Base-by-base conservation (phyloP, 805 yeast genomes). In the Blastobotrys muscicola region DNA sequence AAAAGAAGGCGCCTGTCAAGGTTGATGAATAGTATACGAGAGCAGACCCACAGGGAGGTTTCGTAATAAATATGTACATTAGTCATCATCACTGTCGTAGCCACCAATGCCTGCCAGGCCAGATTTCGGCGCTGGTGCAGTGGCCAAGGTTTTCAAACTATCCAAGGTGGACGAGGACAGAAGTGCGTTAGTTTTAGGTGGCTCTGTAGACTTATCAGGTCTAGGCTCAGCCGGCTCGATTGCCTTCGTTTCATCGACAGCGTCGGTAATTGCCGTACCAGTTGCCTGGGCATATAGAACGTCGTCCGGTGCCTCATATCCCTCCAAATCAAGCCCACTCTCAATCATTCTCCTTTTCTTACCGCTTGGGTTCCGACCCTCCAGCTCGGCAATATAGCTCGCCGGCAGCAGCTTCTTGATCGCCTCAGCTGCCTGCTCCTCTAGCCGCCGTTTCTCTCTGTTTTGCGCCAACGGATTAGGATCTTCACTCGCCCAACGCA, bases 401-500 rank as follows among this genome's bases (percentile, higher is more conserved):
- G 60, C 65, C 0, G 82, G 82, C 0, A 78, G 70, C 14, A 67
- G 44, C 34, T 55, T 47, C 47, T 48, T 44, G 49, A 61, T 63
- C 42, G 62, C 63, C 16, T 74, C 72, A 39, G 76, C 60, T 0
- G 85, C 78, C 32, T 61, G 55, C 44, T 74, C 73, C 45, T 80
- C 82, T 37, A 70, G 45, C 26, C 70, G 64, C 38, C 73, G 39
- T 51, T 74, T 68, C 34, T 68, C 75, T 50, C 76, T 65, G 43
- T 58, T 65, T 48, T 68, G 73, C 3, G 85, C 80, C 3, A 61
- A 62, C 0, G 92, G 92, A 55, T 81, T 82, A 1, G 95, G 94
- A 59, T 86, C 95, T 36, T 83, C 90, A 47, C 76, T 77, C 0
- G 97, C 95, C 97, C 97, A 89, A 50, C 85, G 71, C 1, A 89